Base-by-base conservation (phyloP, 148 eudicot species). In the Chenopodium suecicum region DNA sequence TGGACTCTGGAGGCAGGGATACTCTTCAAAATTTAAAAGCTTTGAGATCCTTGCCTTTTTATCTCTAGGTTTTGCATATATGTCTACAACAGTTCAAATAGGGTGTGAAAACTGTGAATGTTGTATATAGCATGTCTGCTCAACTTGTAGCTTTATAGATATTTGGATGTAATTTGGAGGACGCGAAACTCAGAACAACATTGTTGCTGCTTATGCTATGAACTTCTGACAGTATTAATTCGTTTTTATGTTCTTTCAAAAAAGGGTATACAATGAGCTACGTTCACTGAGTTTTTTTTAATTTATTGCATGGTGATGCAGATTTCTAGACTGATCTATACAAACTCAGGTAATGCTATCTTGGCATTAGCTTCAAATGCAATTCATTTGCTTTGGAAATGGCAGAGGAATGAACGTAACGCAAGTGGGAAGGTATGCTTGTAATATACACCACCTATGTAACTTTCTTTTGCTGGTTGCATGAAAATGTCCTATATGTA, bases 361-460 rank as follows among this genome's bases (percentile, higher is more conserved):
- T 84, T 95, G 85, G 97, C 98, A 63, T 87, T 95, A 84, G 92
- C 94, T 70, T 89, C 91, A 77, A 90, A 92, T 90, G 98, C 97
- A 29, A 88, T 90, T 83, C 98, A 95, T 84, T 84, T 92, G 67
- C 97, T 95, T 4, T 95, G 98, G 98, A 93, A 90, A 86, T 95
- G 98, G 98, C 90, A 83, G 77, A 83, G 92, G 73, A 90, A 78
- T 83, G 91, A 90, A 32, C 92, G 93, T 34, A 89, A 90, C 79
- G 46, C 91, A 14, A 85, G 83, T 83, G 93, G 91, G 81, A 87
- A 91, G 97, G 98, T 95, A 86, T 75, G 25, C 31, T 46, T 82
- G 37, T 22, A 78, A n/a, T 47, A 74, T 74, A 34, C 66, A 29
- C 68, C 44, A 63, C 23, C 22, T 32, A 20, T 54, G n/a, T 32